Conservation (phyloP, 163 green algal species). For the Coccomyxa subellipsoidea region DNA sequence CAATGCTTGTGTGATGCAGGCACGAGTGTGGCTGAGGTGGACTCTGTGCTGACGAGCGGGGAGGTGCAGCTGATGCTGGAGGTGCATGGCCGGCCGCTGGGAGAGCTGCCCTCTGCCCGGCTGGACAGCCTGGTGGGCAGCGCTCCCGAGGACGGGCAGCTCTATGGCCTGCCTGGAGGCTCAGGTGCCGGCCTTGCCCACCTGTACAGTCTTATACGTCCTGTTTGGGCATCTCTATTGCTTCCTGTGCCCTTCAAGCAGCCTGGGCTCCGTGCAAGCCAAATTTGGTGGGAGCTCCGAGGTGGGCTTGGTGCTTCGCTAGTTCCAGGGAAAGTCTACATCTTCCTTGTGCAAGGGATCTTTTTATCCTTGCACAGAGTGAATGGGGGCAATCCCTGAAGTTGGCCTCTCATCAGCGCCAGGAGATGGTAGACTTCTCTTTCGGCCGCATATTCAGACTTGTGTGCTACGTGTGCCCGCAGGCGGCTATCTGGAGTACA, state of each 20-base stretch:
- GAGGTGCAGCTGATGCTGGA: slow-evolving; percentile 82
- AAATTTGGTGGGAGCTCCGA: too few species aligned
- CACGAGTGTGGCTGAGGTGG: slow-evolving; percentile 63
- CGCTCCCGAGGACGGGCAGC: not conserved
- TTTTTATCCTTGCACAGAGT: too few species aligned
- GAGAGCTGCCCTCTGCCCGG: slow-evolving; percentile 4
- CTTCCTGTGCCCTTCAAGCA: too few species aligned
- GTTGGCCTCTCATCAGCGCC: too few species aligned
- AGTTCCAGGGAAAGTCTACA: too few species aligned
- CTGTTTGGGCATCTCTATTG: too few species aligned
- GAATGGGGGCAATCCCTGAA: too few species aligned
- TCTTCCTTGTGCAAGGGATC: too few species aligned
- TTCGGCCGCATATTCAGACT: not conserved
- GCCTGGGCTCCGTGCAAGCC: too few species aligned
- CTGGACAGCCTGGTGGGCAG: slow-evolving; percentile 19
- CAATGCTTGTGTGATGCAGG: slow-evolving; percentile 19
- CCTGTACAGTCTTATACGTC: too few species aligned
- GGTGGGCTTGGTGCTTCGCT: too few species aligned
- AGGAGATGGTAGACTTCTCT: not conserved
- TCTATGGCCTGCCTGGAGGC: slow-evolving; percentile 46
- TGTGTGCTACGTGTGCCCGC: slow-evolving; percentile 2
- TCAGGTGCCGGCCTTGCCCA: slow-evolving; percentile 16
- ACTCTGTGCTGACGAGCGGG: slow-evolving; percentile 88
- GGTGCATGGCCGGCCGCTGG: slow-evolving; percentile 36
- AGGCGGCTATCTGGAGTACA: slow-evolving; percentile 82